Base-by-base conservation (phyloP, 164 flowering plant genomes). In the Magnolia kwangsiensis region DNA sequence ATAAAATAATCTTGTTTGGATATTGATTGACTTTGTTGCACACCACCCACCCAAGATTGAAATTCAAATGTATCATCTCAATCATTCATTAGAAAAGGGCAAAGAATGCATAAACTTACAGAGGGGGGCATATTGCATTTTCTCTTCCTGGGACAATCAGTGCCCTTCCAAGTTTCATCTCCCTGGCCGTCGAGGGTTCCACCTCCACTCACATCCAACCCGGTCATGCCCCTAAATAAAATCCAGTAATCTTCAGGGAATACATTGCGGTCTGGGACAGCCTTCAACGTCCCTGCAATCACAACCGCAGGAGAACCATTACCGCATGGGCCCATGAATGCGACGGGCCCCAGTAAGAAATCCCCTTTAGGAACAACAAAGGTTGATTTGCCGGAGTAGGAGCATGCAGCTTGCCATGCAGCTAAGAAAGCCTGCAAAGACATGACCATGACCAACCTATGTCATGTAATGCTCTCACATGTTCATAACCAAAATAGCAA, bases 181-280 rank as follows among this genome's bases (percentile, higher is more conserved):
- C 77, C 77, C 63, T 75, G 71, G 8, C 77, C 77, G 23, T 75
- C 77, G 7, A 75, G 8, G 61, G n/a, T 75, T 4, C 77, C 77
- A 8, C 50, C 58, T n/a, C 77, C 77, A 11, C 50, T 50, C 2
- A 75, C 21, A 59, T 3, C 20, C 4, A 75, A 37, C 58, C 31
- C 24, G 2, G 21, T 50, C 29, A 75, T 8, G 20, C n/a, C 11
- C 18, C 31, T 55, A 50, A 75, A 66, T 11, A 24, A 20, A 19
- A 75, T 51, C 77, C 77, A 75, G 10, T 21, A 50, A 37, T 49
- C 21, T 13, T 31, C 20, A n/a, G 29, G 18, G 63, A 14, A 75
- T 65, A 4, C 16, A 8, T 14, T 67, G 61, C 49, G 19, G 10
- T 75, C 61, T 16, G 55, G 13, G 2, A 65, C 67, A 5, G 77